A percentile compares a stretch with the other conserved stretches of the same genome.
Evolutionary conservation across 2,329 filamentous ascomycete genomes (phyloP).

Genomic region (Bertia moriformis): DNA sequence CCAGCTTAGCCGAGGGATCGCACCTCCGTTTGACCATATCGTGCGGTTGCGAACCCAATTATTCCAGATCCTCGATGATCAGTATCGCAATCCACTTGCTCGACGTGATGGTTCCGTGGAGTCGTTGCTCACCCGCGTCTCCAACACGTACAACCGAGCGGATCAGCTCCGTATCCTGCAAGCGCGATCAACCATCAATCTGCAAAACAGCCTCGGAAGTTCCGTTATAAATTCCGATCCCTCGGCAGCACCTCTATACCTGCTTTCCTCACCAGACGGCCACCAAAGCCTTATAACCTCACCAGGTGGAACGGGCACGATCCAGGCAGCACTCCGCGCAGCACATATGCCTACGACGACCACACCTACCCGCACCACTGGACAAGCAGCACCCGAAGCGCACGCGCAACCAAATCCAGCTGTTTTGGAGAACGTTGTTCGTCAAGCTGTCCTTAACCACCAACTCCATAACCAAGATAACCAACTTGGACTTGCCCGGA

Average conservation of each 20-base stretch:
- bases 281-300: constrained; percentile 26
- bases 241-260: constrained; percentile 15
- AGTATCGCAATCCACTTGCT: background rate
- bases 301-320: constrained; percentile 9
- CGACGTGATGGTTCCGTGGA: constrained; percentile 11
- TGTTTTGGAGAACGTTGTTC: constrained; percentile 1
- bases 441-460: constrained; percentile 1
- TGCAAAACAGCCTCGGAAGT: constrained; percentile 1
- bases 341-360: background rate
- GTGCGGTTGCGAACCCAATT: constrained; percentile 13
- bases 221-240: background rate
- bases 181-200: constrained; percentile 2
- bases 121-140: constrained; percentile 13
- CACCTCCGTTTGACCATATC: constrained; percentile 14
- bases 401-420: constrained; percentile 3
- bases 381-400: constrained; percentile 11
- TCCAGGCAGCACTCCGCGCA: background rate
- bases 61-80: constrained; percentile 6
- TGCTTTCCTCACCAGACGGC: constrained; percentile 26
- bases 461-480: constrained; percentile 4
- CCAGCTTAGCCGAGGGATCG: constrained; percentile 11
- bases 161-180: constrained; percentile 13
- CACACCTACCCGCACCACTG: background rate
- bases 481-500: constrained; percentile 10
- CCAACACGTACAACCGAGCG: constrained; percentile 13